Evolutionary conservation across 495 filamentous ascomycete genomes (phyloP).

Genomic region (Darksidea phi): DNA sequence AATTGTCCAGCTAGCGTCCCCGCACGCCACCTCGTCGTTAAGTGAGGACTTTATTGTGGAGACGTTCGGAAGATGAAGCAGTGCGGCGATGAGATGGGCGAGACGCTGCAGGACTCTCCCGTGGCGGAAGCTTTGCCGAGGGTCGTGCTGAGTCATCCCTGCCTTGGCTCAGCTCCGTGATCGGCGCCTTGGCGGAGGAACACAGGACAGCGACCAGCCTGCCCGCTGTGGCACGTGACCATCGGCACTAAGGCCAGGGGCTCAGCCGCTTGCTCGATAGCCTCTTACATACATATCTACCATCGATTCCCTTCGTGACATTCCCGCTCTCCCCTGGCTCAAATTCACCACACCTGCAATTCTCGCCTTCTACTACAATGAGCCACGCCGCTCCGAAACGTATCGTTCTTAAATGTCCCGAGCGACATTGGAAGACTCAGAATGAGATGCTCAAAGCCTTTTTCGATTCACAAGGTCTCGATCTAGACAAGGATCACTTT

Average conservation of each 20-base stretch:
- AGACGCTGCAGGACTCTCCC: too few relatives aligned
- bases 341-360: slow-evolving; percentile 7
- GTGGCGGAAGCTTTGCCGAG: too few relatives aligned
- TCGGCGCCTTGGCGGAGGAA: too few relatives aligned
- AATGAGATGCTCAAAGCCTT: slow-evolving; percentile 20
- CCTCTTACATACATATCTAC: too few relatives aligned
- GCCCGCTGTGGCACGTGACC: neutral
- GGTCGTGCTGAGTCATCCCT: too few relatives aligned
- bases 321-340: slow-evolving; percentile 7
- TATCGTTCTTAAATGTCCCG: slow-evolving; percentile 19
- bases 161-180: too few relatives aligned
- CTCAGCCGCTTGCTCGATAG: neutral
- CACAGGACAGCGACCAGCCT: too few relatives aligned
- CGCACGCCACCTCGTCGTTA: too few relatives aligned
- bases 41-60: too few relatives aligned
- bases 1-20: too few relatives aligned
- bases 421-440: slow-evolving; percentile 15
- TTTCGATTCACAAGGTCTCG: slow-evolving; percentile 13
- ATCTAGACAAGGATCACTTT: slow-evolving; percentile 11
- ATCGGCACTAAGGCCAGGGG: neutral
- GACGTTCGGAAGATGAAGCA: too few relatives aligned
- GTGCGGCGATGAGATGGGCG: too few relatives aligned
- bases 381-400: slow-evolving; percentile 13
- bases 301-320: neutral
- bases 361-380: slow-evolving; percentile 7